Base-by-base conservation (phyloP, 805 yeast genomes). In the Teunomyces funiuensis region DNA sequence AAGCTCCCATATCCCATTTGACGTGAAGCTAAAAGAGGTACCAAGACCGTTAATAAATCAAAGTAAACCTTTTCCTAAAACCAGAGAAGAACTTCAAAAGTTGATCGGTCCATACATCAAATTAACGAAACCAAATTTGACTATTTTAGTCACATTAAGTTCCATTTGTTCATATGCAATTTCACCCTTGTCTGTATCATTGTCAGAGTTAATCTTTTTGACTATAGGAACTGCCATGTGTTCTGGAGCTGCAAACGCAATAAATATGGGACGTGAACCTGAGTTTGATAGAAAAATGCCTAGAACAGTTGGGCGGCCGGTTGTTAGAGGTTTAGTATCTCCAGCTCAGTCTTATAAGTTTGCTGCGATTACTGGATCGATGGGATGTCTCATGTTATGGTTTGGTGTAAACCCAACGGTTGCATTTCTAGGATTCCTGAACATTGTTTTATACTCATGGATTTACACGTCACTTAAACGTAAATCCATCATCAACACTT, bases 181-280 rank as follows among this genome's bases (percentile, higher is more conserved):
- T 22, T 87, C 96, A 0, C 98, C 99, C 1, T 75, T 76, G 49
- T 79, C 90, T 8, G 88, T 89, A 0, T 79, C 93, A 0, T 61
- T 91, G 3, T 68, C 79, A 5, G 83, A 87, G 47, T 73, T 93
- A 37, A 54, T 86, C 23, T 80, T 81, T 50, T 69, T 93, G 23
- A 87, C 97, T 0, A 62, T 75, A 0, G 99, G 99, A 11, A 93
- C 97, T 0, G 79, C 91, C 1, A 65, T 93, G 25, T 79, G 93
- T 49, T 88, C 97, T 0, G 95, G 95, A 8, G 82, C 97, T 2
- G 99, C 99, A 2, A 93, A 93, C 65, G 95, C 98, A 3, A 88
- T 93, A 36, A 93, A 93, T 58, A 91, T 90, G 96, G 98, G 89
- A 2, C 73, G 99, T 51, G 99, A 93, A 63, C 96, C 97, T 1